These are phyloP conservation scores for Cyathus striatus DNA, from an alignment of 768 basidiomycete species.

Conservation along the genomic window DNA sequence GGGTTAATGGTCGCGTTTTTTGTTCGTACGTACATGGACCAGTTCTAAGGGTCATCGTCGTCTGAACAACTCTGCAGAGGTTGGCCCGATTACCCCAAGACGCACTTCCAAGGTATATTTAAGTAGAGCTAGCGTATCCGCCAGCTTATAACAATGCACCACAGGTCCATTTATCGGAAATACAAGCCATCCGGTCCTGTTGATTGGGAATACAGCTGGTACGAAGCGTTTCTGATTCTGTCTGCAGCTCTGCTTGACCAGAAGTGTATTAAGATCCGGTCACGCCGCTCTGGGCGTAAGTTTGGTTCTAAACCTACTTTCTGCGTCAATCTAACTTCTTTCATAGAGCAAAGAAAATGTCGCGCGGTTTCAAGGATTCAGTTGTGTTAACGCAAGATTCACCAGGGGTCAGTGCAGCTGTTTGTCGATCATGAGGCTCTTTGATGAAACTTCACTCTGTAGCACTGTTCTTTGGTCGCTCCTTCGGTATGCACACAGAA, in stretches of 20 bases:
- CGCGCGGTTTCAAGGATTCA: slow-evolving; percentile 27
- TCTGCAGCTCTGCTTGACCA: too few species aligned
- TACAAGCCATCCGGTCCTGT: slow-evolving; percentile 32
- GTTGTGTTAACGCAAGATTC: slow-evolving; percentile 38
- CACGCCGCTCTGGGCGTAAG: slow-evolving; percentile 21
- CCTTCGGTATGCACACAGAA: slow-evolving; percentile 27
- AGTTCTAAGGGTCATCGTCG: not conserved
- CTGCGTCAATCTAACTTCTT: not conserved
- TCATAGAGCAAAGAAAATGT: slow-evolving; percentile 34
- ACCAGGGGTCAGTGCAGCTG: slow-evolving; percentile 24
- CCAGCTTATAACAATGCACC: too few species aligned
- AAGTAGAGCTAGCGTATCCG: not conserved
- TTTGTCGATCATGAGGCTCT: not conserved
- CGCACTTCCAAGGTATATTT: slow-evolving; percentile 13
- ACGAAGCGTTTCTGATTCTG: not conserved
- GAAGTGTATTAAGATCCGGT: slow-evolving; percentile 20
- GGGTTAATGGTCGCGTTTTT: slow-evolving; percentile 6
- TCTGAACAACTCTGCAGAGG: slow-evolving; percentile 11
- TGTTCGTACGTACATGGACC: slow-evolving; percentile 13
- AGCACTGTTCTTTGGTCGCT: slow-evolving; percentile 28
- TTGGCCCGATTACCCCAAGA: slow-evolving; percentile 19
- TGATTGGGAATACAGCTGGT: slow-evolving; percentile 38
- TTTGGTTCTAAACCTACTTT: not conserved
- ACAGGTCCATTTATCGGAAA: slow-evolving; percentile 30
- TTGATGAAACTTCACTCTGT: not conserved